These are phyloP conservation scores for Boletus insuetus DNA, from an alignment of 768 basidiomycete species.

Conservation along the genomic window DNA sequence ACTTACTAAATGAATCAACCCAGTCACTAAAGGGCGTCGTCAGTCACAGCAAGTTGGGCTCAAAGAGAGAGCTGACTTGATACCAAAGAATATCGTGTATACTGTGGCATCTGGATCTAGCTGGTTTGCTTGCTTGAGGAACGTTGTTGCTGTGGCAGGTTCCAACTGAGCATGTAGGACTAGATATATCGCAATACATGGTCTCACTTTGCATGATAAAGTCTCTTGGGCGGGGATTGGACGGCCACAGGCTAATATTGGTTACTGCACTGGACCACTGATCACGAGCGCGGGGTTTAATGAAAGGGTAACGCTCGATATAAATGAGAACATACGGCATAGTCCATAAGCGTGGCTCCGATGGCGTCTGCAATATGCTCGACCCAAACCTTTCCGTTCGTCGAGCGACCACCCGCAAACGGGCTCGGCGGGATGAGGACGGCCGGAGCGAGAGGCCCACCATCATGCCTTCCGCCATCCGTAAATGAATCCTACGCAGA, in stretches of 20 bases:
- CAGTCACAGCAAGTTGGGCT: background rate
- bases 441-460: constrained; percentile 40
- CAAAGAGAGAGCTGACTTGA: constrained; percentile 39
- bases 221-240: constrained; percentile 44
- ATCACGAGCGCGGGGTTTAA: no score
- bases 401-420: constrained; percentile 47
- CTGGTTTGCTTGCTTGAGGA: constrained; percentile 42
- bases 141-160: constrained; percentile 36
- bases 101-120: constrained; percentile 48
- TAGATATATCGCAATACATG: background rate
- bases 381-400: constrained; percentile 51
- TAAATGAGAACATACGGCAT: constrained; percentile 38
- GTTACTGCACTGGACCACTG: constrained; percentile 44
- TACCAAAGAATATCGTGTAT: constrained; percentile 54
- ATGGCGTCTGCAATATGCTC: constrained; percentile 42
- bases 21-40: constrained; percentile 36
- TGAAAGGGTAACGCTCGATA: no score
- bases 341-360: constrained; percentile 45
- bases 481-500: constrained; percentile 46
- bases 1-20: constrained; percentile 40
- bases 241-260: constrained; percentile 50
- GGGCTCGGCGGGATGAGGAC: constrained; percentile 42
- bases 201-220: constrained; percentile 42
- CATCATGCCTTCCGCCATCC: constrained; percentile 49
- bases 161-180: background rate